Base-by-base conservation (phyloP, 2,329 filamentous ascomycete species). In the Calonectria ilicicola region DNA sequence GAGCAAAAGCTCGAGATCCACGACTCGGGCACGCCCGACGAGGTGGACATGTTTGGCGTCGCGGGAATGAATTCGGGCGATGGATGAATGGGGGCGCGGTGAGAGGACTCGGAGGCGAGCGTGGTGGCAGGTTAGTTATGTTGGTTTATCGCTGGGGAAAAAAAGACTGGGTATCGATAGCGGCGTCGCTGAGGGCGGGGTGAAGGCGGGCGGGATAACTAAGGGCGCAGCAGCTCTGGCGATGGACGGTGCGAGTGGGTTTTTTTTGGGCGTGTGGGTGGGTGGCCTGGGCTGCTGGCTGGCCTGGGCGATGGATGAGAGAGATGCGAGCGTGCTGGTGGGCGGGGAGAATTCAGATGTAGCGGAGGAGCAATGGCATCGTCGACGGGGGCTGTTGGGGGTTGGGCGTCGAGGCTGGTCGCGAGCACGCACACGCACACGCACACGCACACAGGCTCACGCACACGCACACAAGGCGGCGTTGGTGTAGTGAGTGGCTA, bases 1-100 rank as follows among this genome's bases (percentile, higher is more conserved):
- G 95, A 95, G 88, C 97, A 99, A 85, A 98, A 99, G 71, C 96
- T 97, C 75, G 95, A 94, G 87, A 99, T 98, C 97, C 97, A 99
- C 69, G 96, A 98, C 88, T 99, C 97, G 74, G 90, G 89, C 35
- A 88, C 85, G 67, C 89, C 90, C 67, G 90, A 91, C 64, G 90
- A 91, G 67, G 89, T 89, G 78, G 90, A 92, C 90, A 91, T 91
- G 80, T 56, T 76, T 76, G 53, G 53, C 53, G 53, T 60, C 53
- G 69, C 70, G 72, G 58, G 64, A 70, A 72, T 47, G 67, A 44
- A 46, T 51, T 42, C 67, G 63, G 72, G 68, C 68, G 73, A 70
- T 65, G 56, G 72, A n/a, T n/a, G 47, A 51, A 67, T n/a, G 62
- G 62, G 68, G 60, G 63, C 49, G 76, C 72, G 51, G 49, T 53